phyloP scores from a whole-genome alignment of 495 filamentous ascomycete genomes.

The Hypoxylon lienhwacheense region DNA sequence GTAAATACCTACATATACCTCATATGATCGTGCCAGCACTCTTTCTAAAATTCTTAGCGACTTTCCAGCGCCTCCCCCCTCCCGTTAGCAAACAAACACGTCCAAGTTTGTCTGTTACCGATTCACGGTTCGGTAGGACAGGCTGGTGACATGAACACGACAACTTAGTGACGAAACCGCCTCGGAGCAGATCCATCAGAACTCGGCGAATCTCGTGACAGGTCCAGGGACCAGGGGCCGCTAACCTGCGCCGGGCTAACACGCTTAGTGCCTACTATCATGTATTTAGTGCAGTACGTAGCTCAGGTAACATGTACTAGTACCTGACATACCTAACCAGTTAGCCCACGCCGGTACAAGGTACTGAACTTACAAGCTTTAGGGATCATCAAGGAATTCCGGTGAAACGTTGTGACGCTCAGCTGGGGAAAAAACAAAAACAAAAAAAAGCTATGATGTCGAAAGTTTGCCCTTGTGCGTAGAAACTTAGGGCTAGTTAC shows the following conservation, averaged over 20 bases:
- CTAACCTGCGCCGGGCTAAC: no score
- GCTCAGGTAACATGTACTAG: no score
- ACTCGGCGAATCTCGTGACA: conserved; percentile 21
- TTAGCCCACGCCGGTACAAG: no score
- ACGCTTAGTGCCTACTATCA: no score
- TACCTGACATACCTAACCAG: no score
- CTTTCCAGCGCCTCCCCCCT: no score
- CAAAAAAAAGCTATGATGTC: conserved; percentile 12
- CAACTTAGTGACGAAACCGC: conserved; percentile 24
- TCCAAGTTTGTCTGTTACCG: conserved; percentile 22
- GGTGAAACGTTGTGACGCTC: conserved; percentile 30
- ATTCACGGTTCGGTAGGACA: conserved; percentile 3
- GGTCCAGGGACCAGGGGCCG: not conserved
- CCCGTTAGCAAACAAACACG: conserved; percentile 25
- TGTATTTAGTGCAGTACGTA: no score
- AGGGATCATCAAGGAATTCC: no score
- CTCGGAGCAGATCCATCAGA: not conserved
- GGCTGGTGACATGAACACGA: conserved; percentile 23
- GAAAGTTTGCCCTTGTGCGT: conserved; percentile 1
- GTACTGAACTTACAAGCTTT: no score
- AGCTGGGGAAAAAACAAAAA: not conserved
- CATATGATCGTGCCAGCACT: conserved; percentile 1
- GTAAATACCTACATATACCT: no score
- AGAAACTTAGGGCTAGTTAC: conserved; percentile 8
- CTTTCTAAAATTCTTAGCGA: no score